Evolutionary conservation across 371 early-diverging fungal genomes (phyloP).

Genomic region (Circinella umbellata): DNA sequence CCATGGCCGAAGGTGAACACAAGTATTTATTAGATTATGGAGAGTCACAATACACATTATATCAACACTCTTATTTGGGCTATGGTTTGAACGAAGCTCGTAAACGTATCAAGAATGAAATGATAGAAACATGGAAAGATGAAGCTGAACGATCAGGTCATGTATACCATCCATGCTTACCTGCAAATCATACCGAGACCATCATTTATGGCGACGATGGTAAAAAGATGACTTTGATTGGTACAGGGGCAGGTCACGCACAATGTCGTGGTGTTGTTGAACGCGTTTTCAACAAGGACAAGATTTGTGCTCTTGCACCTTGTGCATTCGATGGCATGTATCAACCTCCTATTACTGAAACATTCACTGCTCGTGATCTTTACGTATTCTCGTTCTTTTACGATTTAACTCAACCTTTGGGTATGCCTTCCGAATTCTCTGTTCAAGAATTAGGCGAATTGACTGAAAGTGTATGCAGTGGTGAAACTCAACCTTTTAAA

Average conservation of each 20-base stretch:
- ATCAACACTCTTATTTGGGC: slow-evolving; percentile 93
- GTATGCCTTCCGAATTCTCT: slow-evolving; percentile 66
- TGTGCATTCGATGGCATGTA: slow-evolving; percentile 94
- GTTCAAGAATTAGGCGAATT: slow-evolving; percentile 68
- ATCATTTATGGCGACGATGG: slow-evolving; percentile 14
- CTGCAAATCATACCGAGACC: slow-evolving; percentile 38
- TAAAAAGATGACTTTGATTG: slow-evolving; percentile 34
- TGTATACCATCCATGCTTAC: slow-evolving; percentile 25
- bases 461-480: slow-evolving; percentile 68
- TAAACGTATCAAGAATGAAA: slow-evolving; percentile 34
- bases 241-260: slow-evolving; percentile 61
- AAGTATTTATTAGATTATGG: slow-evolving; percentile 72
- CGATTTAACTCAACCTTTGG: slow-evolving; percentile 81
- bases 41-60: slow-evolving; percentile 74
- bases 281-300: slow-evolving; percentile 65
- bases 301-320: slow-evolving; percentile 59
- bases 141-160: slow-evolving; percentile 25
- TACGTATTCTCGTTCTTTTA: slow-evolving; percentile 96
- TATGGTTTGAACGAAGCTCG: slow-evolving; percentile 91
- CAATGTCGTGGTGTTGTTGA: slow-evolving; percentile 61
- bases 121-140: slow-evolving; percentile 33
- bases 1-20: slow-evolving; percentile 69
- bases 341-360: slow-evolving; percentile 77
- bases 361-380: slow-evolving; percentile 78
- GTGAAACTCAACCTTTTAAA: slow-evolving; percentile 47